Conservation (phyloP, 257 asterid species). For the Paraleonurus japonicus region DNA sequence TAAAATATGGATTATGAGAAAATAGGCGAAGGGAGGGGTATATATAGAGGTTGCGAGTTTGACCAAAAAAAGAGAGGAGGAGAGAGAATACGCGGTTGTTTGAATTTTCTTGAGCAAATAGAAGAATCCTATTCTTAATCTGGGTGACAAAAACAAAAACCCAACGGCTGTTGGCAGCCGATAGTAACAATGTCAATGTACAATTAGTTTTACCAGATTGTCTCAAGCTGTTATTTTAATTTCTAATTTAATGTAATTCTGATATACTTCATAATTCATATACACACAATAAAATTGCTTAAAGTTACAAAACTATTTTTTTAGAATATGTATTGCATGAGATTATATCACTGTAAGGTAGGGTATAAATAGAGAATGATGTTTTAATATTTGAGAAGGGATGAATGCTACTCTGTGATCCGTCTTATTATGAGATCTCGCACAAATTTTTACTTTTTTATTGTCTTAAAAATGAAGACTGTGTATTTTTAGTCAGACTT, state of each 20-base stretch:
- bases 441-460: no score
- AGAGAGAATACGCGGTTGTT: conserved; percentile 9
- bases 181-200: background rate
- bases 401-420: no score
- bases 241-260: background rate
- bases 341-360: no score
- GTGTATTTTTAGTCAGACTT: no score
- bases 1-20: background rate
- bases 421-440: no score
- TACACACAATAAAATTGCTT: background rate
- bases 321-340: no score
- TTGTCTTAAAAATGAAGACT: no score
- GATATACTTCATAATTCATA: background rate
- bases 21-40: background rate
- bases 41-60: background rate
- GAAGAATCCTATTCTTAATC: background rate
- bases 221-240: background rate
- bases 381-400: no score
- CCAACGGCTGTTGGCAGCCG: conserved; percentile 13
- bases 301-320: no score
- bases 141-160: background rate
- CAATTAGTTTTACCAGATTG: background rate
- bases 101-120: background rate
- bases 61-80: conserved; percentile 18
- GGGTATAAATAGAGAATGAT: no score